Base-by-base conservation (phyloP, 805 yeast species). In the Ogataea angusta region DNA sequence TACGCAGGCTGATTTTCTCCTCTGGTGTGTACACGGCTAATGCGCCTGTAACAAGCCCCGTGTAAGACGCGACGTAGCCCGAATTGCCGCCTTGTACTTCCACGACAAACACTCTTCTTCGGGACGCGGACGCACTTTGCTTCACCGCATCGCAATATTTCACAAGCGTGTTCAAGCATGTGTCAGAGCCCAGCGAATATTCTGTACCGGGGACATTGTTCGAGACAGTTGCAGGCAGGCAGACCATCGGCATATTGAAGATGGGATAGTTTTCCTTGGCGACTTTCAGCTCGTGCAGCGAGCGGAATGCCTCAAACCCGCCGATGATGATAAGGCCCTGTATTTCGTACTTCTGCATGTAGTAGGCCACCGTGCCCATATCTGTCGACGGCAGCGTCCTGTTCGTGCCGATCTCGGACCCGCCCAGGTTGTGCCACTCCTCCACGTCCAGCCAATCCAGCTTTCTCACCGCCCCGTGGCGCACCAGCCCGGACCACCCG, bases 191-290 rank as follows among this genome's bases (percentile, higher is more conserved):
- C 44, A 93, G 68, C 0, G 97, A 88, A 64, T 89, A 89, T 66
- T 93, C 97, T 2, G 98, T 84, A 46, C 99, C 99, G n/a, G 99
- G 99, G 34, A 93, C 98, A 54, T 93, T 93, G 69, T 93, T 93
- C 13, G 97, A 89, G 49, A 93, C 87, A 2, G 99, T 93, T 2
- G 98, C 91, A 9, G 99, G 99, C 51, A 93, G 74, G 53, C 87
- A 78, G 30, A 86, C 85, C 86, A 91, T 82, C 48, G 99, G 99
- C 51, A 93, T 89, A 64, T 91, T 80, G 69, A 93, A 86, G 21
- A 91, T 80, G 31, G 99, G 98, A 67, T 88, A 93, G 44, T 78
- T 68, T 12, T 61, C 51, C 63, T 96, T 78, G 23, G 93, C 88
- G 52, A 74, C 73, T 53, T 85, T 84, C 51, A 93, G 75, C 69